Percentiles rank a stretch among this genome's conserved stretches.
Conservation (phyloP, 805 yeast genomes). For the Suhomyces kilbournensis region DNA sequence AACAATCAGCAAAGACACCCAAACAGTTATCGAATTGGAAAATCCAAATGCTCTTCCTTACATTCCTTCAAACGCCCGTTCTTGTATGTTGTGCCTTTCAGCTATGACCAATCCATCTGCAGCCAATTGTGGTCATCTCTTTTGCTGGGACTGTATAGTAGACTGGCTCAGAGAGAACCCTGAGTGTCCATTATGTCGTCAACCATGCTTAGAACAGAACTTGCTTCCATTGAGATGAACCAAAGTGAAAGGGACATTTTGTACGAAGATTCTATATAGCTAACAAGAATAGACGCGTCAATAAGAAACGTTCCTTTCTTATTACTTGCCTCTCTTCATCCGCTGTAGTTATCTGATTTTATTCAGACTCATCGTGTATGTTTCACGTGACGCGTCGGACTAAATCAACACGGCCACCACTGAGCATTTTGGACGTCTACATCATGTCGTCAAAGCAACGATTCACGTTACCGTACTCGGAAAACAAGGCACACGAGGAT, state of each 20-base stretch:
- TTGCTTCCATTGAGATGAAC: slow-evolving; percentile 52
- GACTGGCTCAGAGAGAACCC: slow-evolving; percentile 88
- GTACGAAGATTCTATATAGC: no score
- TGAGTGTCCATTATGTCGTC: slow-evolving; percentile 92
- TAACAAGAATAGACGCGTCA: background rate
- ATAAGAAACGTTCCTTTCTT: background rate
- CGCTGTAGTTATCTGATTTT: background rate
- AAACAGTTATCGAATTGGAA: slow-evolving; percentile 46
- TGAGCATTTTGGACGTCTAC: background rate
- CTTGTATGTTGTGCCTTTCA: slow-evolving; percentile 82
- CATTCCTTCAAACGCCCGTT: slow-evolving; percentile 66
- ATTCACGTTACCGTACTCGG: slow-evolving; percentile 22
- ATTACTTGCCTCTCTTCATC: background rate
- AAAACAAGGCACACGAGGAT: slow-evolving; percentile 3
- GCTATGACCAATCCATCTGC: slow-evolving; percentile 79
- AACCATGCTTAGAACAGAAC: slow-evolving; percentile 58
- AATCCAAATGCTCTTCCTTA: slow-evolving; percentile 60
- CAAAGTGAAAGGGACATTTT: no score
- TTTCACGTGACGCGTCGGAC: background rate
- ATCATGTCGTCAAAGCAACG: slow-evolving; percentile 11
- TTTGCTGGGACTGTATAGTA: slow-evolving; percentile 87
- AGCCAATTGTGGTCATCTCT: slow-evolving; percentile 88
- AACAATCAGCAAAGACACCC: slow-evolving; percentile 1
- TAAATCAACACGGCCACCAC: slow-evolving; percentile 3
- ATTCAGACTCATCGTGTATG: background rate